Conservation (phyloP, 805 yeast species). For the Nakazawaea ernobii region DNA sequence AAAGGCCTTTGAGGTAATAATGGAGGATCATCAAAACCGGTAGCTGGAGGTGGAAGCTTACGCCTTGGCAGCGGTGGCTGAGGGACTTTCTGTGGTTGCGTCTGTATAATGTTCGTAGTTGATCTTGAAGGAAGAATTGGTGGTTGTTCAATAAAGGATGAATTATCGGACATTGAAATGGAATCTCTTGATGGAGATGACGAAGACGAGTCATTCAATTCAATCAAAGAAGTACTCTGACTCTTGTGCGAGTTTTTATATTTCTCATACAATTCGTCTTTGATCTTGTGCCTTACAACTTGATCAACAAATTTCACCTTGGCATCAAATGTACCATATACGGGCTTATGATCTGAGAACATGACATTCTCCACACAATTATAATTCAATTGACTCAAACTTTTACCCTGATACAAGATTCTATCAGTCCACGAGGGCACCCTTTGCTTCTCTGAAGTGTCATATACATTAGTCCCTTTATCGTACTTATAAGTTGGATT, state of each 20-base stretch:
- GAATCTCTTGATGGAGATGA: conserved; percentile 19
- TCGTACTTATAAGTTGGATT: conserved; percentile 95
- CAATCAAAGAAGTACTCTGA: conserved; percentile 18
- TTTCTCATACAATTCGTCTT: conserved; percentile 53
- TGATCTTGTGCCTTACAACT: conserved; percentile 45
- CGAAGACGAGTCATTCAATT: conserved; percentile 23
- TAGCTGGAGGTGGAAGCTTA: conserved; percentile 11
- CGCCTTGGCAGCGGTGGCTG: conserved; percentile 13
- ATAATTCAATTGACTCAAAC: conserved; percentile 60
- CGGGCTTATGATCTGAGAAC: conserved; percentile 91
- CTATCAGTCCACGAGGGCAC: conserved; percentile 99
- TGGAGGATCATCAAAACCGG: not conserved
- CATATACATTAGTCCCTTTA: conserved; percentile 76
- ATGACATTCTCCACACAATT: conserved; percentile 52
- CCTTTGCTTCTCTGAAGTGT: conserved; percentile 85
- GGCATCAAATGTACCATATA: conserved; percentile 70
- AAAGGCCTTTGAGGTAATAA: not conserved
- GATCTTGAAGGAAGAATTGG: conserved; percentile 5
- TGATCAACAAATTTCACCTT: conserved; percentile 68
- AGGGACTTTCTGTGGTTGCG: conserved; percentile 5
- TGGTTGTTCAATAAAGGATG: conserved; percentile 13
- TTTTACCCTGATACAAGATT: conserved; percentile 49
- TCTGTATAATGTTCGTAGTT: not conserved
- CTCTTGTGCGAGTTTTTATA: conserved; percentile 31
- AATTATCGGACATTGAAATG: conserved; percentile 16